phyloP scores from a whole-genome alignment of 768 basidiomycete genomes.

The Panus rudis region DNA sequence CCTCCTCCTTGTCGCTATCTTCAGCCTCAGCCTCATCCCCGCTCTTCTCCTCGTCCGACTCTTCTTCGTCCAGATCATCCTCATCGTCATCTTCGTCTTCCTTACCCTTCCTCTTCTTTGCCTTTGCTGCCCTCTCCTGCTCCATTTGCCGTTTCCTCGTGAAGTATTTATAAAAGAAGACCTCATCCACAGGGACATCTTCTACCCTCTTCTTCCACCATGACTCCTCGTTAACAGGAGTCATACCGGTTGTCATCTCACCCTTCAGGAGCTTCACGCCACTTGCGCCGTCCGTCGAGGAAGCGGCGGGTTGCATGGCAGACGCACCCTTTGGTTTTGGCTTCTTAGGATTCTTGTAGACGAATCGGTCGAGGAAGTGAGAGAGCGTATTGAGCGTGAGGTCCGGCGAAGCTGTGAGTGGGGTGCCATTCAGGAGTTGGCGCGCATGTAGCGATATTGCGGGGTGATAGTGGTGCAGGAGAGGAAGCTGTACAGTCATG shows the following conservation, averaged over 20 bases:
- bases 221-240: slow-evolving; percentile 61
- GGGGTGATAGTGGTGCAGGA: slow-evolving; percentile 86
- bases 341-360: slow-evolving; percentile 94
- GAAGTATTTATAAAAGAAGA: slow-evolving; percentile 92
- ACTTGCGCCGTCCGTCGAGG: slow-evolving; percentile 42
- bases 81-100: slow-evolving; percentile 24
- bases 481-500: slow-evolving; percentile 47
- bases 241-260: slow-evolving; percentile 37
- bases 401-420: slow-evolving; percentile 78
- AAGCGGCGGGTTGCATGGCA: slow-evolving; percentile 92
- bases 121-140: slow-evolving; percentile 40
- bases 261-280: slow-evolving; percentile 70
- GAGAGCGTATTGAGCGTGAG: slow-evolving; percentile 89
- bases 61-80: slow-evolving; percentile 17
- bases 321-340: slow-evolving; percentile 63
- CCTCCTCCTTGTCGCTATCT: slow-evolving; percentile 49
- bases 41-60: slow-evolving; percentile 15
- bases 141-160: slow-evolving; percentile 56
- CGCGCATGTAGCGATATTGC: slow-evolving; percentile 79
- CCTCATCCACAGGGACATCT: slow-evolving; percentile 85
- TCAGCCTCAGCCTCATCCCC: slow-evolving; percentile 32
- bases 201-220: slow-evolving; percentile 66
- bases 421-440: slow-evolving; percentile 67
- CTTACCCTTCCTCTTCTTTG: slow-evolving; percentile 37
- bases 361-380: slow-evolving; percentile 94